Evolutionary conservation across 305 asterid species (phyloP).

Genomic region (Fraxinus albicans): DNA sequence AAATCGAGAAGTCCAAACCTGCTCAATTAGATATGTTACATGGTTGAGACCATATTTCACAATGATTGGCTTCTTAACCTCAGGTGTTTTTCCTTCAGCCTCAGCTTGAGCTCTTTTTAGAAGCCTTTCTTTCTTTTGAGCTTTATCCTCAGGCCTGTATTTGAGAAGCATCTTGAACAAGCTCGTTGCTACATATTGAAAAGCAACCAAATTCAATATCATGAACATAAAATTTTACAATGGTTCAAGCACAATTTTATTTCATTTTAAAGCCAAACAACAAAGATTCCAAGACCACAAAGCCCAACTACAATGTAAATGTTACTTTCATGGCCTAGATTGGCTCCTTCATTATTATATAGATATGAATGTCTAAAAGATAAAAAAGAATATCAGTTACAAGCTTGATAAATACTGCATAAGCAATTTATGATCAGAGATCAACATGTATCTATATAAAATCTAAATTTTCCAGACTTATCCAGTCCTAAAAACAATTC

Average conservation of each 20-base stretch:
- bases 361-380: too few relatives aligned
- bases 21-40: conserved; percentile 81
- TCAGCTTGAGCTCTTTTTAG: conserved; percentile 89
- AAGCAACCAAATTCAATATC: not conserved
- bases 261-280: not conserved
- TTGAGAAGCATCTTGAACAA: conserved; percentile 88
- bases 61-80: conserved; percentile 76
- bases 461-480: not conserved
- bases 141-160: conserved; percentile 86
- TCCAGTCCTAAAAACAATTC: not conserved
- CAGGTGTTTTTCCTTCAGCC: conserved; percentile 81
- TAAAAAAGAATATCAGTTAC: too few relatives aligned
- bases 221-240: not conserved
- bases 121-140: conserved; percentile 80
- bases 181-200: conserved; percentile 52
- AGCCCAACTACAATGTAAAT: not conserved
- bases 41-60: conserved; percentile 94
- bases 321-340: not conserved
- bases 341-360: not conserved
- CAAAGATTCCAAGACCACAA: not conserved
- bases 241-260: not conserved
- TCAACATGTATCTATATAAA: not conserved
- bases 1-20: conserved; percentile 36
- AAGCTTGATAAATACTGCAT: not conserved
- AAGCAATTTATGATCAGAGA: not conserved